phyloP scores from a whole-genome alignment of 495 filamentous ascomycete genomes.

The Neurospora sp. region DNA sequence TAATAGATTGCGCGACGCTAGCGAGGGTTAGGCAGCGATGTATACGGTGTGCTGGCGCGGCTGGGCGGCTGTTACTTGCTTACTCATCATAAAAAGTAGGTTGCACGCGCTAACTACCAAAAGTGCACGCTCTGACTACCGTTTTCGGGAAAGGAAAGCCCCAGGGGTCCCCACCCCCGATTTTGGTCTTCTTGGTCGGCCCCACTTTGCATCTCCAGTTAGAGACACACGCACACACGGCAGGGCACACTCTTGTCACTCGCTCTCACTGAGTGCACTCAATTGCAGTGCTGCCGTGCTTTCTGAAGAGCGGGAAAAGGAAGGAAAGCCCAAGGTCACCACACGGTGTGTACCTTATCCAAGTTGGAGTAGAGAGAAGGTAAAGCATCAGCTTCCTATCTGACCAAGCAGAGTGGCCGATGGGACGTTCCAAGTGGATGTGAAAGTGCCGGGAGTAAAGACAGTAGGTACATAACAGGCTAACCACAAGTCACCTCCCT shows the following conservation, averaged over 20 bases:
- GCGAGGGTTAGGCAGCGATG: too few relatives aligned
- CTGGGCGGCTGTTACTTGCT: too few relatives aligned
- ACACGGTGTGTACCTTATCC: not conserved
- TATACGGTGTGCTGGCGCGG: too few relatives aligned
- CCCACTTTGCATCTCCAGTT: not conserved
- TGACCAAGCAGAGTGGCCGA: not conserved
- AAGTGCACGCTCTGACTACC: too few relatives aligned
- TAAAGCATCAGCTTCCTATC: not conserved
- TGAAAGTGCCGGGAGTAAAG: not conserved
- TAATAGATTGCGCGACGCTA: too few relatives aligned
- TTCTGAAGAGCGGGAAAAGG: not conserved
- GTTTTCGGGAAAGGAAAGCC: not conserved
- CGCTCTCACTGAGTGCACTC: too few relatives aligned
- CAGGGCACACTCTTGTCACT: too few relatives aligned
- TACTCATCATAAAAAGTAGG: too few relatives aligned
- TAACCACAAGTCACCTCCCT: not conserved
- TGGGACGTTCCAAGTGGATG: not conserved
- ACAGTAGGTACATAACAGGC: not conserved
- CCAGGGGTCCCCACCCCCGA: not conserved
- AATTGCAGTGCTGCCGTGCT: not conserved
- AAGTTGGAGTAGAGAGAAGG: too few relatives aligned
- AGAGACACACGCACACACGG: not conserved
- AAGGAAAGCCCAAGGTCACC: not conserved
- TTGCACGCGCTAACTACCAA: too few relatives aligned
- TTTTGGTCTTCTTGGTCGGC: not conserved